Base-by-base conservation (phyloP, 352 stramenopile genomes). In the Globisporangium mamillatum region DNA sequence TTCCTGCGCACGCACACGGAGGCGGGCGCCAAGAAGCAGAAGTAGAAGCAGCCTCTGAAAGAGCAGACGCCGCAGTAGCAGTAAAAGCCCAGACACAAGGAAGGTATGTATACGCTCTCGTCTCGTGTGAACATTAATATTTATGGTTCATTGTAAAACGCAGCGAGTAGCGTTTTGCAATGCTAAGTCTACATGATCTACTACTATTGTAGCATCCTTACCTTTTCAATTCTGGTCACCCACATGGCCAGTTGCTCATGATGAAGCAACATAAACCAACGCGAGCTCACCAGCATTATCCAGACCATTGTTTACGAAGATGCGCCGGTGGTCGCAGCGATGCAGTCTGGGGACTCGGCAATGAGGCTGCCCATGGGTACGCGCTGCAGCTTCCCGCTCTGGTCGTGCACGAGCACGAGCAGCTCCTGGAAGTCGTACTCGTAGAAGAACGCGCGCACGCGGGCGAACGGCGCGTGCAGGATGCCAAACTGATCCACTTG, bases 401-500 rank as follows among this genome's bases (percentile, higher is more conserved):
- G 27, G 14, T 88, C 78, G 57, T 88, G 78, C 10, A 88, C 75
- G 38, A 84, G 53, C 34, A 84, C 67, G 0, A 70, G 55, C 29
- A 84, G 68, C 14, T 80, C 72, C 2, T 76, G 44, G 71, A 81
- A 86, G 36, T 79, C 84, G 66, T 91, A 84, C 73, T 98, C 92
- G 59, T 78, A 89, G 60, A 98, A 81, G 73, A 95, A 97, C 12
- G 89, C 84, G 24, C 92, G 82, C 20, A 84, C 92, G 27, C 80
- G 77, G 8, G 89, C 92, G 67, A 94, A 95, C 1, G 90, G 92
- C 10, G 87, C 80, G 74, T 97, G 90, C 5, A 89, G 74, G 32
- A 98, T 87, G 27, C 90, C 92, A 68, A 94, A 96, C 69, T 97
- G 89, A 79, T 98, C 92, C 57, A 89, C 88, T 57, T 95, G 87